Percentiles rank a stretch among this genome's conserved stretches.
These are phyloP conservation scores for Talaromyces albobiverticillius DNA, from an alignment of 2,329 filamentous ascomycete genomes.

Conservation along the genomic window DNA sequence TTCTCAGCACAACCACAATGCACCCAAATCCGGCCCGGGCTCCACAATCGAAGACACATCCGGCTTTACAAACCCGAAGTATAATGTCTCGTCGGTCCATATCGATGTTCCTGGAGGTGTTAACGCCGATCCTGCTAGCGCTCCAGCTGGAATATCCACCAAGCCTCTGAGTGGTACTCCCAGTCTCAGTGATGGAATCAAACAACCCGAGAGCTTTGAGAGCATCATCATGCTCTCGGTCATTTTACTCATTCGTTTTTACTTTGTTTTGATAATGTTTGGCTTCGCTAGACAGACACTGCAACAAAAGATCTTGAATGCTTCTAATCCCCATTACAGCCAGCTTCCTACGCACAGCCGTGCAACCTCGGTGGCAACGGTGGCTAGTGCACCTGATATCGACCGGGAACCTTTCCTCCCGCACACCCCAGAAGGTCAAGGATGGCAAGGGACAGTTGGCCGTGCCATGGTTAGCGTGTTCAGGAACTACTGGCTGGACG, in stretches of 20 bases:
- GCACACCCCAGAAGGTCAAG: slow-evolving; percentile 69
- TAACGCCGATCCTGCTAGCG: slow-evolving; percentile 31
- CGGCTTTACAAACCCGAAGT: slow-evolving; percentile 63
- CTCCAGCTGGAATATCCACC: slow-evolving; percentile 32
- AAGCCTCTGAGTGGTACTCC: slow-evolving; percentile 29
- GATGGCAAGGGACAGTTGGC: slow-evolving; percentile 77
- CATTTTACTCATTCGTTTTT: slow-evolving; percentile 73
- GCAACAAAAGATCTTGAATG: slow-evolving; percentile 63
- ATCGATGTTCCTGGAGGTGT: slow-evolving; percentile 54
- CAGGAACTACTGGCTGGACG: slow-evolving; percentile 75
- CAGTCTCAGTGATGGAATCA: slow-evolving; percentile 61
- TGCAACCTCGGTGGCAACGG: slow-evolving; percentile 46
- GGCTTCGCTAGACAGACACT: slow-evolving; percentile 76
- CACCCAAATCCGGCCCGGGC: slow-evolving; percentile 46
- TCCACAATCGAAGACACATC: slow-evolving; percentile 60
- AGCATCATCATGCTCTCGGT: slow-evolving; percentile 73
- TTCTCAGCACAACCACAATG: slow-evolving; percentile 53
- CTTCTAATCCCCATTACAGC: slow-evolving; percentile 39
- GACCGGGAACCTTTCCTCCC: slow-evolving; percentile 67
- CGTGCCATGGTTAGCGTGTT: slow-evolving; percentile 72
- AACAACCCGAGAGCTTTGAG: slow-evolving; percentile 65
- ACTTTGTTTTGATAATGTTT: slow-evolving; percentile 81
- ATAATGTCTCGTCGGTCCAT: slow-evolving; percentile 58
- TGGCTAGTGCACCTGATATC: slow-evolving; percentile 44
- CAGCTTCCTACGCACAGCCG: slow-evolving; percentile 40